Evolutionary conservation across 441 rosid genomes (phyloP), one percentile per base, ranked within the genome.

Genomic region (Euphorbia schlechtendalii): DNA sequence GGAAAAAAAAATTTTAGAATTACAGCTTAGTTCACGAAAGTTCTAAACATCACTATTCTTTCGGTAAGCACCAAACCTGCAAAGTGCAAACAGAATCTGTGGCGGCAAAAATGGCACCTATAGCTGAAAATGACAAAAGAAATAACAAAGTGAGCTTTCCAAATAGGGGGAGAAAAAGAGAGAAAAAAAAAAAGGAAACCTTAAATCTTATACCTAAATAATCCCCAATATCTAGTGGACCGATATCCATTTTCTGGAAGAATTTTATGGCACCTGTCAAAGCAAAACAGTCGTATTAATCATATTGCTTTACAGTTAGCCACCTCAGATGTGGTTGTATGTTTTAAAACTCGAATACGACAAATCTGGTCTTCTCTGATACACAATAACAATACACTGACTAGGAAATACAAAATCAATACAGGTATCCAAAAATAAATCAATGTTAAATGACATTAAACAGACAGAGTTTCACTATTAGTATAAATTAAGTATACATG

Each of bases 61-160:
- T 62, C 32, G 56, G 65, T 54, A 49, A 41, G 55, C 48, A 45
- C 34, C 72, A 41, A 46, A 86, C 96, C 97, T 90, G 96, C 82
- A 92, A 76, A 40, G 98, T 92, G 89, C 98, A 92, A 57, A 92
- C 96, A 52, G 96, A 89, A 74, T 92, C 96, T 9, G 98, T 89
- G 40, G 98, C 96, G 54, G 98, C 96, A 77, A 89, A 92, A 77
- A 92, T 92, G 38, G 96, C 0, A 40, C 48, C 36, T 32, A 52
- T 18, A 14, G 11, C 10, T 17, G 2, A 14, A 32, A 32, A 32
- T 32, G 34, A 34, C 18, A 28, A 60, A 43, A 15, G 12, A 17
- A 36, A 54, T 54, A 53, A 60, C 63, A 72, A 48, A 40, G 56
- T 65, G 40, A 59, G 68, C 22, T 30, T 28, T 13, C 56, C 22